phyloP scores from a whole-genome alignment of 305 asterid genomes.

The Solanum chacoense region DNA sequence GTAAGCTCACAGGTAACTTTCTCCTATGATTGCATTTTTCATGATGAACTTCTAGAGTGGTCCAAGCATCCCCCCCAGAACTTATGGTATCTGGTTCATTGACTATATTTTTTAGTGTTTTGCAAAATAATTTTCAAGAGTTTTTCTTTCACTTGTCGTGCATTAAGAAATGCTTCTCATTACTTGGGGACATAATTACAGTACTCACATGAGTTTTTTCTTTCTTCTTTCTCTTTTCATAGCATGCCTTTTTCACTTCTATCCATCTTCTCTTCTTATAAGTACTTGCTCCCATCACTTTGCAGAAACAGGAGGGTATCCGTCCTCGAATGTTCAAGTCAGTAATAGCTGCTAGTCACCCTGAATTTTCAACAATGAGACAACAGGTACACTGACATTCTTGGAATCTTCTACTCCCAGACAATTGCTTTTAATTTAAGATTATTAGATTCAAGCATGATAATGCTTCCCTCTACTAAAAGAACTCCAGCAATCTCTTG shows the following conservation, averaged over 20 bases:
- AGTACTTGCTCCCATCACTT: slow-evolving; percentile 13
- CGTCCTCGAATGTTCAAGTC: slow-evolving; percentile 98
- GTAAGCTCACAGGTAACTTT: slow-evolving; percentile 35
- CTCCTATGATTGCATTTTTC: background rate
- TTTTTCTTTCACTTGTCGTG: background rate
- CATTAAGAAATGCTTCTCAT: background rate
- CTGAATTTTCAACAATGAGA: slow-evolving; percentile 94
- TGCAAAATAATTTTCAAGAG: background rate
- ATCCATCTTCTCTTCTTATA: slow-evolving; percentile 5
- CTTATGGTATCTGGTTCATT: background rate
- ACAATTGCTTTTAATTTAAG: background rate
- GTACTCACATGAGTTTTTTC: background rate
- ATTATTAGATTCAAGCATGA: background rate
- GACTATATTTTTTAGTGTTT: background rate
- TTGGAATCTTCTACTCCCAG: background rate
- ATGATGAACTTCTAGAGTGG: background rate
- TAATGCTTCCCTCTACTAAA: background rate
- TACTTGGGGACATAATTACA: background rate
- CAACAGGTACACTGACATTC: slow-evolving; percentile 59
- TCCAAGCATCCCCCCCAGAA: background rate
- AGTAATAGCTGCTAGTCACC: slow-evolving; percentile 92
- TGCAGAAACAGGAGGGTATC: slow-evolving; percentile 87
- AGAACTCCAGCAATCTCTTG: background rate
- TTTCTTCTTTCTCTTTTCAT: background rate
- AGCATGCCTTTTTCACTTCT: background rate